Conservation (phyloP, 441 rosid species). For the Raphanus hybrid region DNA sequence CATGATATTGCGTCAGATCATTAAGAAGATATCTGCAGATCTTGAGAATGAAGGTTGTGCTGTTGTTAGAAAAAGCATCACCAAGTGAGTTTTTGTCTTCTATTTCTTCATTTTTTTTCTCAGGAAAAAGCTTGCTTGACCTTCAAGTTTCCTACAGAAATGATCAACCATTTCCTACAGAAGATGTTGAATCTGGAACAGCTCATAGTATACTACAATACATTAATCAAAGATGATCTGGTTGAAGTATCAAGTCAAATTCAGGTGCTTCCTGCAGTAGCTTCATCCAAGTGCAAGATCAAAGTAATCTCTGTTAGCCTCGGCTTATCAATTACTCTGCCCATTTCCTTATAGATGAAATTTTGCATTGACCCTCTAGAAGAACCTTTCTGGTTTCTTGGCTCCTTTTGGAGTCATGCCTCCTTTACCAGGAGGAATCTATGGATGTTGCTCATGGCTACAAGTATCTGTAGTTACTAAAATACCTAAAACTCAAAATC, state of each 20-base stretch:
- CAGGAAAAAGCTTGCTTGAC: conserved; percentile 4
- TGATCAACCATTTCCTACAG: conserved; percentile 39
- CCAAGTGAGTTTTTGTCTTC: conserved; percentile 49
- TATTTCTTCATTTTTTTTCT: background rate
- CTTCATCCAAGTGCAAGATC: conserved; percentile 30
- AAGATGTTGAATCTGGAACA: conserved; percentile 27
- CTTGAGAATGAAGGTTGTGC: conserved; percentile 78
- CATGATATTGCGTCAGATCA: conserved; percentile 50
- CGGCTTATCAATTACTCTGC: background rate
- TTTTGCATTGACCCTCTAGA: background rate
- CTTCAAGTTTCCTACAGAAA: conserved; percentile 49
- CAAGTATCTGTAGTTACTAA: background rate
- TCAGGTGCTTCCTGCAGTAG: conserved; percentile 8
- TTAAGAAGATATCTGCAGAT: conserved; percentile 60
- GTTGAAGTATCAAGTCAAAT: conserved; percentile 19
- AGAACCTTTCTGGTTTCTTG: background rate
- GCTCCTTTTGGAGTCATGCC: background rate
- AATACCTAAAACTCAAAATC: background rate
- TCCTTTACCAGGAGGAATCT: conserved; percentile 3
- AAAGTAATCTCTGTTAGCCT: conserved; percentile 29
- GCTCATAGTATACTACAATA: conserved; percentile 39
- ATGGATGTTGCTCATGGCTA: conserved; percentile 7
- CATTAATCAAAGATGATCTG: background rate
- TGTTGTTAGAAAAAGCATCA: conserved; percentile 76
- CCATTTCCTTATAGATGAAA: background rate